Conservation (phyloP, 2,329 filamentous ascomycete genomes). For the Monosporascus sp. region DNA sequence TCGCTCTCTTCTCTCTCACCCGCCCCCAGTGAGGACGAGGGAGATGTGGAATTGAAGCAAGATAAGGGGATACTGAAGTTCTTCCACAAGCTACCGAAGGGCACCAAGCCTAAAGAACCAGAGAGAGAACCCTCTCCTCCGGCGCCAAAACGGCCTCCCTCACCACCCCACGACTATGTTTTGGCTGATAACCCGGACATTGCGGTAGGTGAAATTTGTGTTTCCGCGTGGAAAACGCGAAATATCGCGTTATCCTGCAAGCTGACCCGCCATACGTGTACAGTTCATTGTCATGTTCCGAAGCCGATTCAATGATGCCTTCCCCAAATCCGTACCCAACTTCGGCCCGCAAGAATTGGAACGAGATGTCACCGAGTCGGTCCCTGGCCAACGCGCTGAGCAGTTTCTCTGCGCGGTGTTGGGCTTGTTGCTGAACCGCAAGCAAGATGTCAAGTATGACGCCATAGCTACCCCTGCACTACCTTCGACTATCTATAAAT, state of each 20-base stretch:
- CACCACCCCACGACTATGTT: conserved; percentile 84
- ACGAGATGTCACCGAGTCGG: conserved; percentile 69
- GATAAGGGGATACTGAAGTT: conserved; percentile 62
- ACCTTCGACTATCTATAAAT: not conserved
- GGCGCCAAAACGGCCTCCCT: conserved; percentile 74
- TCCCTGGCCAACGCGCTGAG: conserved; percentile 81
- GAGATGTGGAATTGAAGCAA: conserved; percentile 43
- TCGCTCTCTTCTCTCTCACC: conserved; percentile 49
- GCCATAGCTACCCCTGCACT: conserved; percentile 12
- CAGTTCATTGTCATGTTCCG: conserved; percentile 99
- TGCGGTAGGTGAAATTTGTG: conserved; percentile 62
- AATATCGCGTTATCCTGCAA: conserved; percentile 40
- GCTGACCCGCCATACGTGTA: conserved; percentile 27
- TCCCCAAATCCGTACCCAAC: conserved; percentile 80
- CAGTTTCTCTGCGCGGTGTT: conserved; percentile 84
- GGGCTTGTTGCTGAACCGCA: conserved; percentile 85
- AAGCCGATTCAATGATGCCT: conserved; percentile 83
- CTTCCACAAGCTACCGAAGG: conserved; percentile 54
- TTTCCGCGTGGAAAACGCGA: conserved; percentile 47
- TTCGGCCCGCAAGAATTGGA: conserved; percentile 96
- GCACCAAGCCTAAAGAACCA: conserved; percentile 32
- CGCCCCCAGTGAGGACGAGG: conserved; percentile 47
- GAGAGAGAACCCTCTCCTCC: conserved; percentile 59
- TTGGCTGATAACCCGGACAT: conserved; percentile 89
- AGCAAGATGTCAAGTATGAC: conserved; percentile 95